Conservation (phyloP, 139 green algal species). For the Penium margaritaceum region DNA sequence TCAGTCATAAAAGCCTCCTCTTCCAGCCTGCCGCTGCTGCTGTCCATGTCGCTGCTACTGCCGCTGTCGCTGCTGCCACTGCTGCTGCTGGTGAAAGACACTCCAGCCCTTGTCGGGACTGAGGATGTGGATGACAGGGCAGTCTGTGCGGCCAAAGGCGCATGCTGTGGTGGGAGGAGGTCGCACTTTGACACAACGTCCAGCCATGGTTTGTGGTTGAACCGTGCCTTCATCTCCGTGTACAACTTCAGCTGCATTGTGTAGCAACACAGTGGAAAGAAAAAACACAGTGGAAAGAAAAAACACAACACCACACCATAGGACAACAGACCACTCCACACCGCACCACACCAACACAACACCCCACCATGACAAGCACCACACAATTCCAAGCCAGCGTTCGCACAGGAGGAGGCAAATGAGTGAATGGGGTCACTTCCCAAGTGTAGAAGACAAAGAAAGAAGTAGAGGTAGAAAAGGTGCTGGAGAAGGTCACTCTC, state of each 20-base stretch:
- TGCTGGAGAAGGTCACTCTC: no score
- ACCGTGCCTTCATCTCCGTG: background rate
- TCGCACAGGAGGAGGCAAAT: background rate
- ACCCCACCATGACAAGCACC: no score
- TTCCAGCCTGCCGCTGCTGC: no score
- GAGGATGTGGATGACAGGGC: background rate
- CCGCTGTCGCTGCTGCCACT: background rate
- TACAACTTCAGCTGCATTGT: background rate
- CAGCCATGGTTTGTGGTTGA: background rate
- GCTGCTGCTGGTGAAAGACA: background rate
- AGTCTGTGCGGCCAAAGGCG: background rate
- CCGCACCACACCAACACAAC: no score
- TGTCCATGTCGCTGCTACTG: background rate
- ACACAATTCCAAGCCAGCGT: no score
- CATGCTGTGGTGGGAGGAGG: background rate
- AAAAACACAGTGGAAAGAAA: background rate
- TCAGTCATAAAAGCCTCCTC: no score
- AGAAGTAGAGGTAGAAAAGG: no score
- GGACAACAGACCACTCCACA: no score
- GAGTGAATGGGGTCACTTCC: background rate
- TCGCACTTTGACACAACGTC: slow-evolving; percentile 10
- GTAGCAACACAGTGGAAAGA: background rate
- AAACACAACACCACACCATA: background rate
- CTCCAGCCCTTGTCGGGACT: background rate
- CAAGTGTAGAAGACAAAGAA: no score